Percentiles rank a stretch among this genome's conserved stretches.
Conservation (phyloP, 2,329 filamentous ascomycete genomes). For the Mariannaea elegans region DNA sequence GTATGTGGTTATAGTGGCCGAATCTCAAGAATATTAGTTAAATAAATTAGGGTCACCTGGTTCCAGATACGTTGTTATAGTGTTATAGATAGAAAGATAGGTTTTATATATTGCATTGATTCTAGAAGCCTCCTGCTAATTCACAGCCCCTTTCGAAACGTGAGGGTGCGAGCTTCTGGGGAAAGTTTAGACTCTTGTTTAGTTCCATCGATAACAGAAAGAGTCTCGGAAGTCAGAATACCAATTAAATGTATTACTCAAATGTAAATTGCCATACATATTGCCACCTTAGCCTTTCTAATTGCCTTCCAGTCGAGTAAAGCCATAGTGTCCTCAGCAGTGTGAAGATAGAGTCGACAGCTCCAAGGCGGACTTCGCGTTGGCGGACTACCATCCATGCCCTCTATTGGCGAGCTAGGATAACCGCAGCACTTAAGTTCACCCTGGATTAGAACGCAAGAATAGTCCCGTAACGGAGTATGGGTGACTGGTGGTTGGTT, state of each 20-base stretch:
- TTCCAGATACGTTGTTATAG: neutral
- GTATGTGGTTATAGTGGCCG: conserved; percentile 13
- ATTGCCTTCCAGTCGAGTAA: conserved; percentile 36
- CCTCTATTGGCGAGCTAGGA: conserved; percentile 36
- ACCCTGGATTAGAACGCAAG: conserved; percentile 38
- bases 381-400: conserved; percentile 38
- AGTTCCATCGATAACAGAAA: conserved; percentile 27
- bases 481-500: conserved; percentile 30
- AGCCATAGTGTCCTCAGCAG: conserved; percentile 35
- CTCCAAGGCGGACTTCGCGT: conserved; percentile 33
- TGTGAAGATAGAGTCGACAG: conserved; percentile 37
- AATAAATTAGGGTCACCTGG: conserved; percentile 5
- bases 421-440: conserved; percentile 33
- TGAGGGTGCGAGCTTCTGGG: conserved; percentile 33
- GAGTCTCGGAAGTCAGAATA: conserved; percentile 37
- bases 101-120: conserved; percentile 15
- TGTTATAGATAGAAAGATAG: conserved; percentile 30
- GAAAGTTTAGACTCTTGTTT: conserved; percentile 22
- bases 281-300: conserved; percentile 36
- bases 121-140: neutral
- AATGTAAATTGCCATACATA: conserved; percentile 37
- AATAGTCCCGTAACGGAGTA: conserved; percentile 33
- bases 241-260: conserved; percentile 38
- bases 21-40: conserved; percentile 29
- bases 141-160: conserved; percentile 32